Evolutionary conservation across 2,329 filamentous ascomycete genomes (phyloP), one percentile per base, ranked within the genome.

Genomic region (Colletotrichum trifolii): DNA sequence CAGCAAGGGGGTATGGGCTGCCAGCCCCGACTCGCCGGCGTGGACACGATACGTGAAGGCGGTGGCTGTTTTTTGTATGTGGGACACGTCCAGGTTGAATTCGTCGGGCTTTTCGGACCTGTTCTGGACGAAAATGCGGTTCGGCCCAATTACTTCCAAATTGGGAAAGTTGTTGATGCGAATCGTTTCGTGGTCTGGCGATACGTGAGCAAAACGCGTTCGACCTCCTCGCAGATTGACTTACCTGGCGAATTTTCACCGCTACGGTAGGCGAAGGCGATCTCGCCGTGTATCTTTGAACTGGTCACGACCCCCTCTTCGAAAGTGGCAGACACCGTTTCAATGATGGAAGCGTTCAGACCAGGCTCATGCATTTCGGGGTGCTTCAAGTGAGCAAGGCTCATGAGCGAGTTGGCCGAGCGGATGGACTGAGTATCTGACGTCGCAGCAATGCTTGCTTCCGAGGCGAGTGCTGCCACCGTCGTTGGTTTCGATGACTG

Each of bases 21-120:
- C 78, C 6, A 85, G 77, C 2, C 77, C 68, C 2, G 77, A 67
- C 15, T 87, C 83, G 38, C 94, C 89, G 36, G 92, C 78, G 70
- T 96, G 92, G 10, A 97, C 83, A 72, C 94, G 92, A 77, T 98
- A 99, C 65, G 96, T 97, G 81, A 99, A 98, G 8, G 91, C 95
- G 7, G 95, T 89, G 0, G 90, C 86, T 2, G 92, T 90, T 71
- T 90, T 88, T 70, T 89, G 83, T 67, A 97, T 86, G 73, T 90
- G 88, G 12, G 88, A 83, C 7, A 96, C 79, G 67, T 94, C 87
- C 38, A 99, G 81, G 0, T 82, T 87, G 78, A 96, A 99, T 73
- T 95, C 90, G 64, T 96, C 94, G 4, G 91, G 85, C 63, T 86
- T 89, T 9, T 90, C 87, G 1, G 83, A 73, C 1, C 81, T 78